These are phyloP conservation scores for Alternaria metachromatica DNA, from an alignment of 2,329 filamentous ascomycete species.

Conservation along the genomic window DNA sequence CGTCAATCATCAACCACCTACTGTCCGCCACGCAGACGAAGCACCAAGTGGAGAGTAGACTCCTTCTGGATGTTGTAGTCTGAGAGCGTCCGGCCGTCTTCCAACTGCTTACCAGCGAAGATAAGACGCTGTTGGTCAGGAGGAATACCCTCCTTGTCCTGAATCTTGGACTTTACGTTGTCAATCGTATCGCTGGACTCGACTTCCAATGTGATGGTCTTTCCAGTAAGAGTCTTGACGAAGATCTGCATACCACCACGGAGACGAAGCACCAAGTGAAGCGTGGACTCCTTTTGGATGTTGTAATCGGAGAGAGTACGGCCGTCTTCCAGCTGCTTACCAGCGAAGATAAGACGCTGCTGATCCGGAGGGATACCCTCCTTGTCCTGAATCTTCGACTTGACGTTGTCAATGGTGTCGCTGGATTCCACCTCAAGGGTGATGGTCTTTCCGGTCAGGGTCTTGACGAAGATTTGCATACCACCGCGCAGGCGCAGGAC, in stretches of 20 bases:
- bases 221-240: conserved; percentile 71
- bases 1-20: conserved; percentile 42
- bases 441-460: conserved; percentile 68
- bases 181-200: conserved; percentile 91
- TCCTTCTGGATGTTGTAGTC: conserved; percentile 96
- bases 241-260: conserved; percentile 76
- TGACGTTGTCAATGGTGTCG: conserved; percentile 95
- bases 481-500: conserved; percentile 75
- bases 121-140: conserved; percentile 94
- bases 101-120: conserved; percentile 91
- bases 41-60: conserved; percentile 69
- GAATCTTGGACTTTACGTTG: conserved; percentile 92
- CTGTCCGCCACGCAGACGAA: conserved; percentile 64
- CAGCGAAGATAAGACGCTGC: conserved; percentile 94
- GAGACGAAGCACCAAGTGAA: conserved; percentile 85
- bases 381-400: conserved; percentile 97
- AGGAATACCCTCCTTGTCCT: conserved; percentile 79
- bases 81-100: conserved; percentile 86
- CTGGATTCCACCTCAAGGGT: conserved; percentile 72
- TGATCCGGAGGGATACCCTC: conserved; percentile 96
- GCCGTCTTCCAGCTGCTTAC: conserved; percentile 95
- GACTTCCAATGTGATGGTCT: conserved; percentile 93
- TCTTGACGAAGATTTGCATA: conserved; percentile 70
- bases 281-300: conserved; percentile 90
- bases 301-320: conserved; percentile 92